A percentile compares a stretch with the other conserved stretches of the same genome.
Evolutionary conservation across 495 filamentous ascomycete species (phyloP).

Genomic region (Penicillium antarcticum): DNA sequence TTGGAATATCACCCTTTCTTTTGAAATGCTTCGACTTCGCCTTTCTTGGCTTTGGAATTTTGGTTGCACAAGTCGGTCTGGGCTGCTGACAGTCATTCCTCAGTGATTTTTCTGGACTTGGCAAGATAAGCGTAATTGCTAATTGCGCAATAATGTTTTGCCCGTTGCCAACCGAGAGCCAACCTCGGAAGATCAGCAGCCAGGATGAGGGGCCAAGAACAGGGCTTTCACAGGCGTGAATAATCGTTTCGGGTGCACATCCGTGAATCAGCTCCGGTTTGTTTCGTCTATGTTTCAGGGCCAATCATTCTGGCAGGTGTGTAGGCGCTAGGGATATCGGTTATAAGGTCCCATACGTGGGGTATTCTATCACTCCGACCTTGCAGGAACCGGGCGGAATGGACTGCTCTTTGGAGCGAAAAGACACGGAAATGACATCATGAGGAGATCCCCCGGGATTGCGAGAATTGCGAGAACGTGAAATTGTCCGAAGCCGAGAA

Average conservation of each 20-base stretch:
- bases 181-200: conserved; percentile 41
- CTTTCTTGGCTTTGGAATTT: conserved; percentile 25
- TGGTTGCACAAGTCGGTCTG: conserved; percentile 15
- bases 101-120: conserved; percentile 17
- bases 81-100: conserved; percentile 10
- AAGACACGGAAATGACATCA: conserved; percentile 20
- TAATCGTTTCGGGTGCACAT: conserved; percentile 10
- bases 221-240: conserved; percentile 18
- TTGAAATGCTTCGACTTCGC: conserved; percentile 22
- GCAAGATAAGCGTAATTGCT: conserved; percentile 1
- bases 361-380: conserved; percentile 5
- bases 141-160: conserved; percentile 25
- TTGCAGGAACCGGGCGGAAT: conserved; percentile 2
- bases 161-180: conserved; percentile 29
- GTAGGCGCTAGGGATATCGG: conserved; percentile 2
- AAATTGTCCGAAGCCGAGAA: conserved; percentile 14
- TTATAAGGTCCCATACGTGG: not conserved
- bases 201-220: conserved; percentile 30
- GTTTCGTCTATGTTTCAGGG: conserved; percentile 6
- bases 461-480: not conserved
- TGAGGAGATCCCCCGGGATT: not conserved
- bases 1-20: conserved; percentile 17
- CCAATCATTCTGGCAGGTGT: conserved; percentile 13
- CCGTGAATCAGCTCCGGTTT: conserved; percentile 4
- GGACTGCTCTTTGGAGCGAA: conserved; percentile 11